phyloP scores from a whole-genome alignment of 805 yeast species.

The Komagataella phaffii region DNA sequence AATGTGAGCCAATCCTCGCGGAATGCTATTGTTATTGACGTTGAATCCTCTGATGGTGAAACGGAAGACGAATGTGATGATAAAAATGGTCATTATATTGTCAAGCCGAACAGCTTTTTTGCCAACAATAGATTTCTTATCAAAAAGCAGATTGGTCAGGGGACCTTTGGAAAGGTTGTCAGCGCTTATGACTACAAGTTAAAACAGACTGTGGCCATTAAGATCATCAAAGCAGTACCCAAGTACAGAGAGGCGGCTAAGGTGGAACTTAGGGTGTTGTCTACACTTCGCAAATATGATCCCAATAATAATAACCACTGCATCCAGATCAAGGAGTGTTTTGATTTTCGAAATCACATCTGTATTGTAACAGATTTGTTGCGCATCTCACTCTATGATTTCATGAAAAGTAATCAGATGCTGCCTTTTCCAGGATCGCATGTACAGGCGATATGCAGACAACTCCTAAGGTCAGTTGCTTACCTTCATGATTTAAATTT shows the following conservation, averaged over 20 bases:
- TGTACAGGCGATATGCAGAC: conserved; percentile 79
- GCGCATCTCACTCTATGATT: conserved; percentile 80
- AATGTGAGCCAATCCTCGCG: neutral
- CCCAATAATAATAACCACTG: conserved; percentile 59
- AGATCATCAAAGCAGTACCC: conserved; percentile 82
- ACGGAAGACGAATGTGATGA: conserved; percentile 35
- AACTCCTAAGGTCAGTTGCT: conserved; percentile 72
- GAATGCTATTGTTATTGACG: neutral
- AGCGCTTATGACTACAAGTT: conserved; percentile 61
- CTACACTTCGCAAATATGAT: conserved; percentile 63
- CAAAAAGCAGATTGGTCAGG: conserved; percentile 67
- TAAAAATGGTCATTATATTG: conserved; percentile 63
- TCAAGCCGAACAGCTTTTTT: conserved; percentile 41
- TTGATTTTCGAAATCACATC: conserved; percentile 87
- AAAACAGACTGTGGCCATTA: conserved; percentile 67
- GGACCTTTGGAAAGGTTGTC: conserved; percentile 85
- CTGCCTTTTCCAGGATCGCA: conserved; percentile 92
- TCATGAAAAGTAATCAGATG: conserved; percentile 70
- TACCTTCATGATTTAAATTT: conserved; percentile 81
- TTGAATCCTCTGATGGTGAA: conserved; percentile 6
- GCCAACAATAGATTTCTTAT: conserved; percentile 66
- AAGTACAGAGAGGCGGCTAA: conserved; percentile 93
- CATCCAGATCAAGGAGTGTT: conserved; percentile 76
- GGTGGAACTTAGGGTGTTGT: conserved; percentile 75
- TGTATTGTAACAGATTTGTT: conserved; percentile 85